Base-by-base conservation (phyloP, 202 grass and related monocot species). In the Bolboschoenoplectus hybrid region DNA sequence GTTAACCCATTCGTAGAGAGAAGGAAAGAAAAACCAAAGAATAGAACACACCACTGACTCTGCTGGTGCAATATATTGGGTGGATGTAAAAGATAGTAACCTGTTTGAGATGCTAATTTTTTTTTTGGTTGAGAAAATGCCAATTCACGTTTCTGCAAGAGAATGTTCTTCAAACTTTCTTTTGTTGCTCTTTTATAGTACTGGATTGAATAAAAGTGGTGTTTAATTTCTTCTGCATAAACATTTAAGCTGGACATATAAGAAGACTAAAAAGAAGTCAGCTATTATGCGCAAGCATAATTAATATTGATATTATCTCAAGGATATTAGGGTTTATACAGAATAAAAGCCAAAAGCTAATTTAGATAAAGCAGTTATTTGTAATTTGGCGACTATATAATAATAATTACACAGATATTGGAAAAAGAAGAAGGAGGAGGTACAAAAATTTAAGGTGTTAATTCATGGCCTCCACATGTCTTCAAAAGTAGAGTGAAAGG, bases 401-500 rank as follows among this genome's bases (percentile, higher is more conserved):
- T 40, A 56, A 57, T 60, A 61, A 10, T 80, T 60, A 60, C 53
- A 80, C 71, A 51, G 19, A 67, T 40, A 67, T 9, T 49, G 32
- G 17, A 36, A 35, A 11, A 26, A 2, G 2, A 50, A 12, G 1
- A 67, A 12, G 1, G 12, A 74, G 5, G 12, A 45, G 10, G 2
- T 26, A 50, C 50, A 56, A 7, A 20, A 41, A 35, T 41, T 9
- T 9, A 26, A 16, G 35, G 16, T 60, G 7, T 20, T 19, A 35
- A 80, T 80, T 94, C 82, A 94, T 34, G 91, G 89, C 86, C 72
- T 91, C 96, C 96, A 98, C 96, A 98, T 94, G 72, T 98, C 96
- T 63, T 20, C 78, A 85, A 98, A 89, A 74, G 86, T 89, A 70
- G 89, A 90, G 58, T 90, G 96, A 88, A 88, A 98, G 79, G 82